Evolutionary conservation across 345 rosid species (phyloP), one percentile per base, ranked within the genome.

Genomic region (Geranium rotundifolium): DNA sequence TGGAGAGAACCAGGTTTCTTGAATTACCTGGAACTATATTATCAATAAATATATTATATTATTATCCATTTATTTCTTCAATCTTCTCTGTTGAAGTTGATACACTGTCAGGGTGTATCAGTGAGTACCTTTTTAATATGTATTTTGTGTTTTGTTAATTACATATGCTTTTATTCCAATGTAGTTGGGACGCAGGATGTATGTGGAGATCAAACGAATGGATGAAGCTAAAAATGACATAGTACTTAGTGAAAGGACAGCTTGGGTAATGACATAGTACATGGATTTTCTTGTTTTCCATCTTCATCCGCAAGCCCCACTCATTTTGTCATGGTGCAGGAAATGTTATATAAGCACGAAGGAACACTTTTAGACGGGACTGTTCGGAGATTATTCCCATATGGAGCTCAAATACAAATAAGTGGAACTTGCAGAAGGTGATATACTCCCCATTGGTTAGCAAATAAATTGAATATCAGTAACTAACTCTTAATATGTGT

Each of bases 311-410:
- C 60, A 64, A 64, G 14, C 52, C 10, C 49, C 60, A 59, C 65
- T 72, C 63, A 68, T 19, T 50, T 65, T 67, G 60, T 27, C 16
- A 68, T 68, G 41, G 76, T 72, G 56, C 79, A 92, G 97, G 97
- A 85, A 81, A 83, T 71, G 81, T 19, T 77, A 70, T 70, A 89
- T 62, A 95, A 89, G 63, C 75, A 61, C 72, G 98, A 85, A 73
- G 98, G 98, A 69, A 81, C 96, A 60, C 90, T 92, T 68, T 79
- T 89, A 68, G 91, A 85, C 59, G 98, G 98, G 62, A 84, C 80
- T 56, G 91, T 92, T 19, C 81, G 67, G 73, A 89, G 80, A 76
- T 77, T 85, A 58, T 80, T 81, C 58, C 87, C 98, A 0, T 87
- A 85, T 72, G 98, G 97, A 75, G 97, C 97, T 55, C 95, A 87